Conservation (phyloP, 768 basidiomycete genomes). For the Heimioporus sp. region DNA sequence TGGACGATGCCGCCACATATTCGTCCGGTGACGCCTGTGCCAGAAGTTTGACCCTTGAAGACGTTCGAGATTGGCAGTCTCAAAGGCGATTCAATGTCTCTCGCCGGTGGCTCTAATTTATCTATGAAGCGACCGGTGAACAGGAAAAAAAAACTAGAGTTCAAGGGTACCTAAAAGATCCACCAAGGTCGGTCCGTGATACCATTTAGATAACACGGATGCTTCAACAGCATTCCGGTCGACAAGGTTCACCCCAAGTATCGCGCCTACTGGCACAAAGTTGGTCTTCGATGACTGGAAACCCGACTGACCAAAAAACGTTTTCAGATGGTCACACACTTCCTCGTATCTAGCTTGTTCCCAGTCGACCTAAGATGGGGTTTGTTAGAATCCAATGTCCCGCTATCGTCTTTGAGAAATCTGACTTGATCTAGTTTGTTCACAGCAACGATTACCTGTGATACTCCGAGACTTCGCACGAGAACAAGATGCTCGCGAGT, state of each 20-base stretch:
- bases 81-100: conserved; percentile 74
- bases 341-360: conserved; percentile 79
- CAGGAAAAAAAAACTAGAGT: neutral
- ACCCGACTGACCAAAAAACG: conserved; percentile 87
- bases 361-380: conserved; percentile 74
- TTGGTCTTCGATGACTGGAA: conserved; percentile 75
- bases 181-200: conserved; percentile 80
- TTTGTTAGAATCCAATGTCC: neutral
- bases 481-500: conserved; percentile 93
- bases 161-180: conserved; percentile 68
- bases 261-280: conserved; percentile 89
- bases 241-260: conserved; percentile 83
- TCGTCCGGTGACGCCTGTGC: conserved; percentile 77
- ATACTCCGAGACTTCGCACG: conserved; percentile 88
- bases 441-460: conserved; percentile 86
- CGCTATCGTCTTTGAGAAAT: conserved; percentile 2
- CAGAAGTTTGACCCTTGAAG: conserved; percentile 83
- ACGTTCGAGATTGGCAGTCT: conserved; percentile 94
- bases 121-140: conserved; percentile 45
- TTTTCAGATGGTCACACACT: conserved; percentile 68
- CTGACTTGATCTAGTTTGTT: conserved; percentile 93
- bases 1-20: conserved; percentile 88
- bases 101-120: conserved; percentile 71
- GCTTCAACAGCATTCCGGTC: conserved; percentile 47
- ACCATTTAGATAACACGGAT: conserved; percentile 64